These are phyloP conservation scores for Achlya hypogyna DNA, from an alignment of 352 stramenopile species.

Conservation along the genomic window DNA sequence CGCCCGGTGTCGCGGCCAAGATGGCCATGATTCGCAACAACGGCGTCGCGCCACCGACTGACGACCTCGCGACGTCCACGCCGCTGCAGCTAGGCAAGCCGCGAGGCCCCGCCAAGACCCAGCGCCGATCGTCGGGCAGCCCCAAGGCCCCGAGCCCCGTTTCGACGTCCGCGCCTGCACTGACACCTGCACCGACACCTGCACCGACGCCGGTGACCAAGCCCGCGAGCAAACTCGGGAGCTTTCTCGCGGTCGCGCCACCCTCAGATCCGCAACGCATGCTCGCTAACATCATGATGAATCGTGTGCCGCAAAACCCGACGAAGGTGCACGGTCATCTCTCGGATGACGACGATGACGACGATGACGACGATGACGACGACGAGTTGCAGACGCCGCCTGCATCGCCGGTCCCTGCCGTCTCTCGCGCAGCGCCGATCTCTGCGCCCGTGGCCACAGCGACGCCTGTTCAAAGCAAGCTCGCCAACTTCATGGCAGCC, in stretches of 20 bases:
- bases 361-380: constrained; percentile 23
- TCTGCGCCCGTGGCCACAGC: background rate
- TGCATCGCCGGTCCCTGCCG: constrained; percentile 14
- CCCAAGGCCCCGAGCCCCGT: background rate
- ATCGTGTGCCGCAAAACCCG: background rate
- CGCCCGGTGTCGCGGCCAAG: background rate
- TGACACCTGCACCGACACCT: background rate
- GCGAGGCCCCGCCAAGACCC: background rate
- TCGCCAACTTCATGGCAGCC: constrained; percentile 72
- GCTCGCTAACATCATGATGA: constrained; percentile 7
- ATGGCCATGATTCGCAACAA: background rate
- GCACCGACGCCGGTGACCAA: background rate
- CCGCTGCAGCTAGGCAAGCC: constrained; percentile 5
- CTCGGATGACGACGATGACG: background rate
- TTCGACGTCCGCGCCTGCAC: background rate
- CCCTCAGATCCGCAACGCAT: background rate
- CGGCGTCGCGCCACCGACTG: background rate
- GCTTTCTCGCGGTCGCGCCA: background rate
- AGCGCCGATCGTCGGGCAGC: background rate
- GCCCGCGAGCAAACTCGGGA: background rate
- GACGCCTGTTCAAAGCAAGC: constrained; percentile 34
- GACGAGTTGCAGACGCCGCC: constrained; percentile 27
- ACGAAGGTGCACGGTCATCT: background rate
- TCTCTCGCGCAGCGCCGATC: background rate
- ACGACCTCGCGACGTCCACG: background rate